These are phyloP conservation scores for Trametes sp. DNA, from an alignment of 1,284 basidiomycete genomes.

Conservation along the genomic window DNA sequence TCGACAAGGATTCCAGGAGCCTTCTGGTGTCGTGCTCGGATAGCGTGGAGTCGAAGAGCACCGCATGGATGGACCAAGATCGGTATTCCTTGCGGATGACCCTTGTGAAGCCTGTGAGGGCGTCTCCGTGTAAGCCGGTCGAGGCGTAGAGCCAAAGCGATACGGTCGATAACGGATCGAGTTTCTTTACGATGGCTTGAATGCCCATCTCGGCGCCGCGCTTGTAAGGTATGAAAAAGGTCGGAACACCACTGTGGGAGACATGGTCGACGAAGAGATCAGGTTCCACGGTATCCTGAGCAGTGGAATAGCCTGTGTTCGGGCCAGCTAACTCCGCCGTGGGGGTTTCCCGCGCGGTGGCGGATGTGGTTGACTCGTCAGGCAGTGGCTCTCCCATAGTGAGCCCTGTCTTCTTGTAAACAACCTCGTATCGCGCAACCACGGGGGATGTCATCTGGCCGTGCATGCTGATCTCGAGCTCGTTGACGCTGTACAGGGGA, in stretches of 20 bases:
- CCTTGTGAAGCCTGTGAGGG: constrained; percentile 28
- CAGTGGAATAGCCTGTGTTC: not conserved
- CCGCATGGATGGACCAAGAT: constrained; percentile 29
- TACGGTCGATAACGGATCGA: constrained; percentile 19
- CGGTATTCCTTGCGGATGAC: constrained; percentile 30
- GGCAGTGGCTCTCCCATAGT: not conserved
- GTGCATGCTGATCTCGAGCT: constrained; percentile 29
- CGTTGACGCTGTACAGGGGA: constrained; percentile 25
- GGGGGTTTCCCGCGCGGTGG: not conserved
- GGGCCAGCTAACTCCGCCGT: not conserved
- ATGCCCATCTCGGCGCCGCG: constrained; percentile 28
- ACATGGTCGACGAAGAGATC: too few species aligned
- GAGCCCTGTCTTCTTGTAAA: constrained; percentile 10
- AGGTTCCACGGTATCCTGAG: not conserved
- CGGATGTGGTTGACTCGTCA: not conserved
- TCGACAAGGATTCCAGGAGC: not conserved
- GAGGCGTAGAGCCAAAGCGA: constrained; percentile 28
- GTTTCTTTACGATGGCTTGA: constrained; percentile 17
- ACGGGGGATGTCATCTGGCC: constrained; percentile 19
- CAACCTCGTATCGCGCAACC: constrained; percentile 26
- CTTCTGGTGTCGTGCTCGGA: not conserved
- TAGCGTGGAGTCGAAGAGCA: constrained; percentile 22
- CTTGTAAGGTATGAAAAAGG: constrained; percentile 23
- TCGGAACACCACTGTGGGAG: too few species aligned
- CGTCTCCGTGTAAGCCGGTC: constrained; percentile 27